These are phyloP conservation scores for Plectosphaerella cucumerina DNA, from an alignment of 2,329 filamentous ascomycete species.

Conservation along the genomic window DNA sequence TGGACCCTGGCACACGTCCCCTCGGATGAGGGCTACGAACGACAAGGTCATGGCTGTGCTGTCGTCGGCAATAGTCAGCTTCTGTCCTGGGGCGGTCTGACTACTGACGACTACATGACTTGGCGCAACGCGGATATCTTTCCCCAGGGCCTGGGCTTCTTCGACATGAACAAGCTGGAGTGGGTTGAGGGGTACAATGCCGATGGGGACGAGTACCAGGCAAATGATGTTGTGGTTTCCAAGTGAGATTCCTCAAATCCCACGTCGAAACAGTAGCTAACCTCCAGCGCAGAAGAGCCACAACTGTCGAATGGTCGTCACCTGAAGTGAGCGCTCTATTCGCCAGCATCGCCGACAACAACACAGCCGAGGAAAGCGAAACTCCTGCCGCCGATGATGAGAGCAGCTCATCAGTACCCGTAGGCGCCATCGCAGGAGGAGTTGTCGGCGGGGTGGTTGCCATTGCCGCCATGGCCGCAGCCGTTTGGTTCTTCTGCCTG, in stretches of 20 bases:
- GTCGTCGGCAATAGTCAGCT: background rate
- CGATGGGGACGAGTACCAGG: background rate
- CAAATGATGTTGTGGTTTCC: background rate
- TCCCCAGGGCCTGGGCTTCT: background rate
- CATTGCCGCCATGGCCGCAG: constrained; percentile 20
- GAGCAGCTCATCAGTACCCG: background rate
- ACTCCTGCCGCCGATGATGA: background rate
- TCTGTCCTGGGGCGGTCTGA: background rate
- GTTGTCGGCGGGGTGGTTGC: constrained; percentile 28
- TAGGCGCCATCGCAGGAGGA: constrained; percentile 29
- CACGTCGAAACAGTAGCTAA: background rate
- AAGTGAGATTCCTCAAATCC: background rate
- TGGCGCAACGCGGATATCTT: background rate
- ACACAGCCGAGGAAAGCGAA: background rate
- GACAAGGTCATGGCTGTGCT: background rate
- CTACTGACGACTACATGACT: background rate
- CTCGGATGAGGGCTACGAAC: background rate
- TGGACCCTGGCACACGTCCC: background rate
- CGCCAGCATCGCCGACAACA: background rate
- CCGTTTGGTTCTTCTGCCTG: constrained; percentile 22
- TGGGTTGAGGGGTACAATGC: background rate
- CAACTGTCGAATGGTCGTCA: background rate
- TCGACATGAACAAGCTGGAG: background rate
- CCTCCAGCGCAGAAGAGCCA: background rate
- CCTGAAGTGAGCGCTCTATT: background rate